A percentile compares a stretch with the other conserved stretches of the same genome.
These are phyloP conservation scores for Lactifluus echinatus DNA, from an alignment of 768 basidiomycete species.

Conservation along the genomic window DNA sequence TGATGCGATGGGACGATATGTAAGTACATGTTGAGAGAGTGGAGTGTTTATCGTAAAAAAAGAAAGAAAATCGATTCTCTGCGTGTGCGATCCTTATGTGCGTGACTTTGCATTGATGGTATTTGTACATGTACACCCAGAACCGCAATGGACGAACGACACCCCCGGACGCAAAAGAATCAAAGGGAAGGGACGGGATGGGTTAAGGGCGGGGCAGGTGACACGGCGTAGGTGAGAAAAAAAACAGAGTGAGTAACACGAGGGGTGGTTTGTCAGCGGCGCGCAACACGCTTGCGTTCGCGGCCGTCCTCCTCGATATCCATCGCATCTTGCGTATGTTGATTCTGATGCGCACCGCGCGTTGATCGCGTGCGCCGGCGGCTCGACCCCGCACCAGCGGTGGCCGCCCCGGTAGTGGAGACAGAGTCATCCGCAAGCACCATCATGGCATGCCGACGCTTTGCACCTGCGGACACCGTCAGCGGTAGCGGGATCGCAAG, in stretches of 20 bases:
- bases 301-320: conserved; percentile 71
- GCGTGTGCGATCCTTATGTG: conserved; percentile 2
- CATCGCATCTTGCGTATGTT: conserved; percentile 41
- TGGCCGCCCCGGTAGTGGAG: conserved; percentile 27
- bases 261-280: conserved; percentile 39
- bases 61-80: not conserved
- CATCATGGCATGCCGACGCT: conserved; percentile 73
- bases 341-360: conserved; percentile 34
- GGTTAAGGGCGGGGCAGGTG: not conserved
- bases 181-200: not conserved
- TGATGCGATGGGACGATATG: conserved; percentile 11
- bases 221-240: not conserved
- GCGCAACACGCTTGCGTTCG: conserved; percentile 65
- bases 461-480: conserved; percentile 45
- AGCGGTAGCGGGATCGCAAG: conserved; percentile 18
- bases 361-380: conserved; percentile 51
- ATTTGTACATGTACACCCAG: conserved; percentile 11
- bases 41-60: conserved; percentile 1
- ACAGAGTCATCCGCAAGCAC: conserved; percentile 56
- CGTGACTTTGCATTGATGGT: conserved; percentile 4
- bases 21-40: conserved; percentile 14
- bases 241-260: not conserved
- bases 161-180: not conserved
- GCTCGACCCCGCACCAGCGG: conserved; percentile 30
- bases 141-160: conserved; percentile 1